Evolutionary conservation across 257 asterid genomes (phyloP).

Genomic region (Ophiorrhiza pumila): DNA sequence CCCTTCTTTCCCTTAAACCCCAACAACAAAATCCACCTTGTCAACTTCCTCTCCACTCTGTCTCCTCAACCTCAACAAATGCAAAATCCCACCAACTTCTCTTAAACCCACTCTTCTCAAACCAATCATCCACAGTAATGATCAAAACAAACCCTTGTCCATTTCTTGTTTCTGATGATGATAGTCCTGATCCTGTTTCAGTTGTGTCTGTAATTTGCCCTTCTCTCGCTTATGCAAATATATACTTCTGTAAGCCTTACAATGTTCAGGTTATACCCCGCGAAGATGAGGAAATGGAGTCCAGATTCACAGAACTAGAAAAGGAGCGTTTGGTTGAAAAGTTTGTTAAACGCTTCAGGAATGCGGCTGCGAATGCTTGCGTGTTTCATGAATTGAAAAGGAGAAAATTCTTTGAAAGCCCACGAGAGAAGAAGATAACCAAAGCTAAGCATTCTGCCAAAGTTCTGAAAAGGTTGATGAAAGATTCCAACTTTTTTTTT

Average conservation of each 20-base stretch:
- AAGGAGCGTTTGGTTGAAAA: background rate
- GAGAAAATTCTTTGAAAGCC: constrained; percentile 43
- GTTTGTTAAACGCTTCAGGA: constrained; percentile 43
- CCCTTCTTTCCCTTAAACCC: background rate
- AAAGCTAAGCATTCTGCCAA: constrained; percentile 54
- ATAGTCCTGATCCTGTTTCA: background rate
- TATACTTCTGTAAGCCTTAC: constrained; percentile 36
- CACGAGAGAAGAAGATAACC: constrained; percentile 46
- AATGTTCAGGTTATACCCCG: constrained; percentile 40
- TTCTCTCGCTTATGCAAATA: constrained; percentile 37
- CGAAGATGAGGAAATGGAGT: constrained; percentile 39
- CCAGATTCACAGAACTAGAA: no score
- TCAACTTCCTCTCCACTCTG: background rate
- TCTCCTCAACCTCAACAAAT: background rate
- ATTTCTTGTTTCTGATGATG: background rate
- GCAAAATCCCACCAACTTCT: background rate
- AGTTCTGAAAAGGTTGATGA: constrained; percentile 45
- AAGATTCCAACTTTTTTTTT: background rate
- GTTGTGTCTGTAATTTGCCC: constrained; percentile 34
- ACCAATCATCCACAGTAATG: background rate
- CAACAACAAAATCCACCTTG: background rate
- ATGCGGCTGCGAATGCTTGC: constrained; percentile 43
- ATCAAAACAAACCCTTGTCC: background rate
- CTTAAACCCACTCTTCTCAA: background rate
- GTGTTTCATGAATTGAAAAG: constrained; percentile 48